Evolutionary conservation across 2,329 filamentous ascomycete species (phyloP).

Genomic region (Atkinsonella hypoxylon): DNA sequence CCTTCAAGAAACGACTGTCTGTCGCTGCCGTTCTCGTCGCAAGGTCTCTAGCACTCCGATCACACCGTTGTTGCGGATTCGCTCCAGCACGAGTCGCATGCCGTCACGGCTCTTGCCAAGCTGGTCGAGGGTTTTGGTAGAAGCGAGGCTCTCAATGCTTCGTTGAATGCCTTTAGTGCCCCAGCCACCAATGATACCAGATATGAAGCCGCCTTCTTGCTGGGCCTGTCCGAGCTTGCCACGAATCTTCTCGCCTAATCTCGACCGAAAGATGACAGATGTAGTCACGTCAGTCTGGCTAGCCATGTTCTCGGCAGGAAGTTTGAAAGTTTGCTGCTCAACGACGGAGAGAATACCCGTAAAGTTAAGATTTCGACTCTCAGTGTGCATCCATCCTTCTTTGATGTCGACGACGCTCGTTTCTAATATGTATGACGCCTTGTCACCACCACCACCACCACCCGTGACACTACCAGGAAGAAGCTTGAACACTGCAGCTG

Average conservation of each 20-base stretch:
- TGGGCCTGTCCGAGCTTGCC: slow-evolving; percentile 37
- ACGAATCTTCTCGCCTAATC: slow-evolving; percentile 56
- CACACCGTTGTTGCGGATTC: slow-evolving; percentile 46
- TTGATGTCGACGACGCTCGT: slow-evolving; percentile 67
- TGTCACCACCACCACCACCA: slow-evolving; percentile 47
- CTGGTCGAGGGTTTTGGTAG: slow-evolving; percentile 65
- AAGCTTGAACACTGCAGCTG: slow-evolving; percentile 61
- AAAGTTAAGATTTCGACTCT: slow-evolving; percentile 72
- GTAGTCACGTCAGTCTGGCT: slow-evolving; percentile 55
- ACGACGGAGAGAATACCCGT: slow-evolving; percentile 69
- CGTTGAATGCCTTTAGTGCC: slow-evolving; percentile 62
- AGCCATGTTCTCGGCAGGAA: slow-evolving; percentile 19
- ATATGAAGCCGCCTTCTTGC: slow-evolving; percentile 35
- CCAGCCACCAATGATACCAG: slow-evolving; percentile 43
- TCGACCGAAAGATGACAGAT: slow-evolving; percentile 61
- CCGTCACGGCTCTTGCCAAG: slow-evolving; percentile 72
- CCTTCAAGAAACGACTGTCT: slow-evolving; percentile 10
- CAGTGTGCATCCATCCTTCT: slow-evolving; percentile 72
- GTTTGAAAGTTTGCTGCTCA: slow-evolving; percentile 59
- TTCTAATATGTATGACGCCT: slow-evolving; percentile 71
- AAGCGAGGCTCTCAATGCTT: slow-evolving; percentile 68
- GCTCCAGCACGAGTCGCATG: slow-evolving; percentile 70
- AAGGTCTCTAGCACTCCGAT: slow-evolving; percentile 46
- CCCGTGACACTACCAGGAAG: slow-evolving; percentile 59
- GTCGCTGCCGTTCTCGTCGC: slow-evolving; percentile 30